phyloP scores from a whole-genome alignment of 352 stramenopile genomes.

The Globisporangium nodosum region DNA sequence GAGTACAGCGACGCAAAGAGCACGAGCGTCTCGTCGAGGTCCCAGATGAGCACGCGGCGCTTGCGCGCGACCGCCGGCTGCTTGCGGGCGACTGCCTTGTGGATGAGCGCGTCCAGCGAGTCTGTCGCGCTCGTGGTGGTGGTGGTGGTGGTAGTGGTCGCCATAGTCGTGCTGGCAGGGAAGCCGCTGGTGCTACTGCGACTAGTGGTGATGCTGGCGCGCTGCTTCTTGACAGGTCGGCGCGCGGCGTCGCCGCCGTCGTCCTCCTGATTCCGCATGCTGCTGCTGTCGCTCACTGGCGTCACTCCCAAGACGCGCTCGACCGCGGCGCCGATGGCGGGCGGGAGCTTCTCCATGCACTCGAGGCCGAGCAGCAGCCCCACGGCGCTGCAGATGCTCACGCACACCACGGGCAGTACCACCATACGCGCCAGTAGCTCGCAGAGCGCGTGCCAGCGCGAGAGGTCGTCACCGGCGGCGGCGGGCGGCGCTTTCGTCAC shows the following conservation, averaged over 20 bases:
- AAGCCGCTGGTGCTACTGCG: background rate
- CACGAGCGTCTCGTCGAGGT: constrained; percentile 79
- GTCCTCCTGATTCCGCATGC: constrained; percentile 6
- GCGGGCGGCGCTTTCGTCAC: no score
- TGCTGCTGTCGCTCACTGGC: background rate
- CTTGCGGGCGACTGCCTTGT: constrained; percentile 1
- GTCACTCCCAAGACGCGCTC: constrained; percentile 7
- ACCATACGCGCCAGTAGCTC: constrained; percentile 43
- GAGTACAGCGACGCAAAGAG: constrained; percentile 80
- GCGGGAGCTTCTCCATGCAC: constrained; percentile 50
- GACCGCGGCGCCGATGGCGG: constrained; percentile 6
- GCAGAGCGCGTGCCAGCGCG: constrained; percentile 17
- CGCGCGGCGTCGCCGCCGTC: constrained; percentile 16
- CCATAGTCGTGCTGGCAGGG: background rate
- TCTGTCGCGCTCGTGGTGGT: background rate
- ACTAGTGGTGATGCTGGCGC: constrained; percentile 8
- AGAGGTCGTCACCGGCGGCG: background rate
- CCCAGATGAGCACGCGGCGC: constrained; percentile 73
- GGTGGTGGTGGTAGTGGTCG: background rate
- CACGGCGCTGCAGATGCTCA: constrained; percentile 54
- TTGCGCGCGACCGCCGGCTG: background rate
- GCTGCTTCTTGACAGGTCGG: constrained; percentile 33
- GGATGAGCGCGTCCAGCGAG: background rate
- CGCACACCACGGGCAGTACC: constrained; percentile 55
- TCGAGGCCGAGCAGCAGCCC: constrained; percentile 47